These are phyloP conservation scores for Pterulicium gracile DNA, from an alignment of 1,284 basidiomycete genomes.

Conservation along the genomic window DNA sequence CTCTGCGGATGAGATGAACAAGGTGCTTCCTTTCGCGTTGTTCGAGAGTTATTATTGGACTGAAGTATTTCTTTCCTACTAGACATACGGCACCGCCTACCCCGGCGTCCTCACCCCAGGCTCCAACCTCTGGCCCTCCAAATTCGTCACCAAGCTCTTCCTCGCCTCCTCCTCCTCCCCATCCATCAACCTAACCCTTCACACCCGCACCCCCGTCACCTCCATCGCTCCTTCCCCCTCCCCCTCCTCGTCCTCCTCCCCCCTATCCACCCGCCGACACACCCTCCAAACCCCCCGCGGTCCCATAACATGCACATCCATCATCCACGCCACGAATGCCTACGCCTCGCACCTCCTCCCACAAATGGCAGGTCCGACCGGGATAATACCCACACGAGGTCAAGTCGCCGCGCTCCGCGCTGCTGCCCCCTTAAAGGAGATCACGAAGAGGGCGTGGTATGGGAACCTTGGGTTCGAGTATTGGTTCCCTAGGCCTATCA, in stretches of 20 bases:
- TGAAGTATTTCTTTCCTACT: constrained; percentile 3
- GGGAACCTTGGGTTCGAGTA: constrained; percentile 55
- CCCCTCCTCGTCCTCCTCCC: background rate
- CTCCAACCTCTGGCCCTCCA: constrained; percentile 69
- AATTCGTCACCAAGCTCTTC: constrained; percentile 60
- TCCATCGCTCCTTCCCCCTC: constrained; percentile 21
- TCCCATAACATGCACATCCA: constrained; percentile 37
- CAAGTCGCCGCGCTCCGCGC: constrained; percentile 61
- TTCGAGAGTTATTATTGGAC: background rate
- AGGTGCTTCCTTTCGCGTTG: constrained; percentile 23
- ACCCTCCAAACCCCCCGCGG: constrained; percentile 50
- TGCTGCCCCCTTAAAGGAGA: constrained; percentile 21
- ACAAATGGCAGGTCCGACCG: constrained; percentile 36
- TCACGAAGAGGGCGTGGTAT: constrained; percentile 31
- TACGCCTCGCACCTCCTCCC: constrained; percentile 62
- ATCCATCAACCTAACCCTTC: constrained; percentile 36
- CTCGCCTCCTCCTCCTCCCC: constrained; percentile 23
- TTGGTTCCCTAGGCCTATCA: constrained; percentile 67
- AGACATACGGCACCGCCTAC: constrained; percentile 48
- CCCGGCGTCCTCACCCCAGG: constrained; percentile 40
- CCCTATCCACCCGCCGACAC: constrained; percentile 27
- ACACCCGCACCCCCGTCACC: constrained; percentile 62
- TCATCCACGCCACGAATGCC: constrained; percentile 76
- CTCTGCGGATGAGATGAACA: constrained; percentile 31
- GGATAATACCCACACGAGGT: constrained; percentile 64